These are phyloP conservation scores for Exophiala sideris DNA, from an alignment of 2,329 filamentous ascomycete species.

Conservation along the genomic window DNA sequence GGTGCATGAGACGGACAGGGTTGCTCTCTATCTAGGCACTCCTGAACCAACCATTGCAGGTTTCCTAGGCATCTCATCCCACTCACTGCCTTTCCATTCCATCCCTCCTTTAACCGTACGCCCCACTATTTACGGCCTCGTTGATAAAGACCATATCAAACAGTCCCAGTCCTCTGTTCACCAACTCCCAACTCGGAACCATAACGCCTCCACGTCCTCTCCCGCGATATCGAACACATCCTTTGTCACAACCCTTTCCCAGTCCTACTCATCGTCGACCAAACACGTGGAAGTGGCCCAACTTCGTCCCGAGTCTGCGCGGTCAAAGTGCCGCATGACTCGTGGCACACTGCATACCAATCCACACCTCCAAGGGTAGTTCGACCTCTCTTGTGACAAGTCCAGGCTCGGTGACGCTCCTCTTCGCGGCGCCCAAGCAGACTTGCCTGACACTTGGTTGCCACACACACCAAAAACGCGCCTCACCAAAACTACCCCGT, in stretches of 20 bases:
- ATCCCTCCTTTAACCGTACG: constrained; percentile 7
- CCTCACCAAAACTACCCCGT: not conserved
- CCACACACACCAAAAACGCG: not conserved
- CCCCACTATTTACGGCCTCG: constrained; percentile 7
- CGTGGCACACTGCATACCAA: constrained; percentile 16
- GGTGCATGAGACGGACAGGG: no score
- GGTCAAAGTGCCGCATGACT: constrained; percentile 23
- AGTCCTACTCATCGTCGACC: not conserved
- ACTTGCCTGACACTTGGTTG: not conserved
- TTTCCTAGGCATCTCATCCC: no score
- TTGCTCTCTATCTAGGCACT: no score
- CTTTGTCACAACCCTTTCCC: not conserved
- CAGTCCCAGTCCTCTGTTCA: not conserved
- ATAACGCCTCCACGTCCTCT: not conserved
- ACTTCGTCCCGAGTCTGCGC: constrained; percentile 12
- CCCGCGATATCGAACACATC: not conserved
- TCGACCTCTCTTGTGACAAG: constrained; percentile 7
- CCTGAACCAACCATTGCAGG: no score
- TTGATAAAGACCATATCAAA: constrained; percentile 20
- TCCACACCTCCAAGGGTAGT: constrained; percentile 3
- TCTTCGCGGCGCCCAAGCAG: not conserved
- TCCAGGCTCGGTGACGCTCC: not conserved
- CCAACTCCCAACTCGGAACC: not conserved
- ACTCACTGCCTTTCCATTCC: not conserved
- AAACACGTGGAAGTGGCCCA: constrained; percentile 16